These are phyloP conservation scores for Exophiala spinifera DNA, from an alignment of 2,329 filamentous ascomycete species.

Conservation along the genomic window DNA sequence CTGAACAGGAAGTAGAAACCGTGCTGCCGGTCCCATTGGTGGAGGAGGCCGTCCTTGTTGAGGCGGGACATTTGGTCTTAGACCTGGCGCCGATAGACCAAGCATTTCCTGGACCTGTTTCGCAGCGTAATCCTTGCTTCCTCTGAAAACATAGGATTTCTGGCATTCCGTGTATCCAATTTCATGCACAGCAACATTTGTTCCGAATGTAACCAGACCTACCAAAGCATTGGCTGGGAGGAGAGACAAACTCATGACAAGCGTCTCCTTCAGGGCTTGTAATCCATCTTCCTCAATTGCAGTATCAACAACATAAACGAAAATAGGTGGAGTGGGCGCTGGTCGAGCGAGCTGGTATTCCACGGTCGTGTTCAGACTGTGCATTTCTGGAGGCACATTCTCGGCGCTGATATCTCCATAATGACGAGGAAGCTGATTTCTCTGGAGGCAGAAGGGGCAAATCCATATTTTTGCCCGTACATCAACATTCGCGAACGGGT, in stretches of 20 bases:
- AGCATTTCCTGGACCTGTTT: constrained; percentile 99
- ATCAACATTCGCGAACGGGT: constrained; percentile 82
- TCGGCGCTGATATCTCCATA: constrained; percentile 68
- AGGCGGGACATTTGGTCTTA: constrained; percentile 70
- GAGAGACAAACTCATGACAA: constrained; percentile 64
- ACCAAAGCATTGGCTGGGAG: constrained; percentile 63
- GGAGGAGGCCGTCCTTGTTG: constrained; percentile 70
- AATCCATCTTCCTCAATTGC: constrained; percentile 67
- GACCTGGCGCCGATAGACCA: constrained; percentile 68
- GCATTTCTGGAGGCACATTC: constrained; percentile 63
- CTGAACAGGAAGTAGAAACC: constrained; percentile 90
- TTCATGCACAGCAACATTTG: constrained; percentile 92
- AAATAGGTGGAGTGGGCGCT: constrained; percentile 63
- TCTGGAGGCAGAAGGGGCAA: constrained; percentile 65
- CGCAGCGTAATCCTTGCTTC: constrained; percentile 95
- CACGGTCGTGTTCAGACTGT: constrained; percentile 63
- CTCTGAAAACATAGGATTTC: constrained; percentile 97
- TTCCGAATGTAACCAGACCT: constrained; percentile 69
- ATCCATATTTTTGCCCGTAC: constrained; percentile 66
- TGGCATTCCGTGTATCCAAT: constrained; percentile 97
- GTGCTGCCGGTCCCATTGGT: constrained; percentile 74
- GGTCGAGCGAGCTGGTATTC: constrained; percentile 63
- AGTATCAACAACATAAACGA: constrained; percentile 66
- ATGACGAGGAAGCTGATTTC: constrained; percentile 63
- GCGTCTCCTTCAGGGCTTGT: constrained; percentile 64